Evolutionary conservation across 176 grass and related monocot genomes (phyloP).

Genomic region (Musa beccarii): DNA sequence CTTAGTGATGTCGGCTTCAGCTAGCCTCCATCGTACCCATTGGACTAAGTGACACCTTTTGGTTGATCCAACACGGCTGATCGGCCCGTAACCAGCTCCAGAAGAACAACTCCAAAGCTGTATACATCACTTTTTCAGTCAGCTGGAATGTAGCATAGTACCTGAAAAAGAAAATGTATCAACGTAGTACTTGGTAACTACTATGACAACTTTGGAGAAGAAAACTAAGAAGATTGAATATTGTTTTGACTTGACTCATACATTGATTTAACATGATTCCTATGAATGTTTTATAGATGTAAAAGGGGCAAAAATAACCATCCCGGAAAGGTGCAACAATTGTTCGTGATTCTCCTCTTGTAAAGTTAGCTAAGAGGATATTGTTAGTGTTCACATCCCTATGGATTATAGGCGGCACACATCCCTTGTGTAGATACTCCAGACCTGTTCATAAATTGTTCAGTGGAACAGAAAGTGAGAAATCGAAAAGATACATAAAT

Average conservation of each 20-base stretch:
- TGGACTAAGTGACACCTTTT: neutral
- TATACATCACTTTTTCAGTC: too few species aligned
- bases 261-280: too few species aligned
- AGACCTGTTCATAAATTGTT: neutral
- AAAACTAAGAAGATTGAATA: too few species aligned
- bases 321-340: too few species aligned
- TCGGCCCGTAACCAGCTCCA: slow-evolving; percentile 5
- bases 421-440: slow-evolving; percentile 13
- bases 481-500: neutral
- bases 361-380: neutral
- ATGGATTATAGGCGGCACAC: slow-evolving; percentile 9
- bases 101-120: too few species aligned
- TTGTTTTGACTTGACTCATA: too few species aligned
- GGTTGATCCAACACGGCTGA: neutral
- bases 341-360: too few species aligned
- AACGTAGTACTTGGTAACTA: neutral
- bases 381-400: slow-evolving; percentile 17
- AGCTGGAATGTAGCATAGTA: neutral
- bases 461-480: neutral
- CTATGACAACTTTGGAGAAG: too few species aligned
- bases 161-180: neutral
- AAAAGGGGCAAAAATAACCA: too few species aligned
- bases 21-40: slow-evolving; percentile 22
- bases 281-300: too few species aligned
- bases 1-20: slow-evolving; percentile 24